A percentile compares a stretch with the other conserved stretches of the same genome.
Evolutionary conservation across 169 alveolate species (phyloP).

Genomic region (Ichthyophthirius multifiliis): DNA sequence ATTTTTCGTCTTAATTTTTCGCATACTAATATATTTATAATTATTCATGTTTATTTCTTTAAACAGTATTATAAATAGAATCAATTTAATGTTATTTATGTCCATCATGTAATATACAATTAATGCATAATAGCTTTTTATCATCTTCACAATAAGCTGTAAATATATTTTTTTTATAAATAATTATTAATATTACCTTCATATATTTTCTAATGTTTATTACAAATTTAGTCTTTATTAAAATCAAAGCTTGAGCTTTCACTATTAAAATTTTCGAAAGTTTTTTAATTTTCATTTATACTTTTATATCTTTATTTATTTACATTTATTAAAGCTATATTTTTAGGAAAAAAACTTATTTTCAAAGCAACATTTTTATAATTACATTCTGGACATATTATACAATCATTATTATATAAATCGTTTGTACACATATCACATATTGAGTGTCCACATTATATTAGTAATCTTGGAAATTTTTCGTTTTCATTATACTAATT

Average conservation of each 20-base stretch:
- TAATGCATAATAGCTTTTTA: not conserved
- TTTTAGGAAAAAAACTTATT: too few relatives aligned
- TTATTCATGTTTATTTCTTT: not conserved
- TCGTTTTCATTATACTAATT: too few relatives aligned
- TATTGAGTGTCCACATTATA: too few relatives aligned
- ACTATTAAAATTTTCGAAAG: too few relatives aligned
- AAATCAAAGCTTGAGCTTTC: not conserved
- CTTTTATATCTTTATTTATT: too few relatives aligned
- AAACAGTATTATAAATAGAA: conserved; percentile 4
- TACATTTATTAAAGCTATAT: too few relatives aligned
- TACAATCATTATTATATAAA: too few relatives aligned
- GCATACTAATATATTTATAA: not conserved
- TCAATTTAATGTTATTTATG: conserved; percentile 3
- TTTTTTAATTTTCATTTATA: too few relatives aligned
- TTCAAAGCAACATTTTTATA: too few relatives aligned
- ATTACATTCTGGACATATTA: too few relatives aligned
- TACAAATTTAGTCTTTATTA: not conserved
- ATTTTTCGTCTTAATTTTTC: not conserved
- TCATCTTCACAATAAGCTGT: conserved; percentile 9
- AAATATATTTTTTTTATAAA: not conserved
- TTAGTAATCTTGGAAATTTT: too few relatives aligned
- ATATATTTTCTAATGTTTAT: not conserved
- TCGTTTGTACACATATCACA: too few relatives aligned
- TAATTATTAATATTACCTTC: not conserved
- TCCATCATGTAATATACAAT: conserved; percentile 13